Evolutionary conservation across 2,329 filamentous ascomycete species (phyloP).

Genomic region (Fusarium clavum): DNA sequence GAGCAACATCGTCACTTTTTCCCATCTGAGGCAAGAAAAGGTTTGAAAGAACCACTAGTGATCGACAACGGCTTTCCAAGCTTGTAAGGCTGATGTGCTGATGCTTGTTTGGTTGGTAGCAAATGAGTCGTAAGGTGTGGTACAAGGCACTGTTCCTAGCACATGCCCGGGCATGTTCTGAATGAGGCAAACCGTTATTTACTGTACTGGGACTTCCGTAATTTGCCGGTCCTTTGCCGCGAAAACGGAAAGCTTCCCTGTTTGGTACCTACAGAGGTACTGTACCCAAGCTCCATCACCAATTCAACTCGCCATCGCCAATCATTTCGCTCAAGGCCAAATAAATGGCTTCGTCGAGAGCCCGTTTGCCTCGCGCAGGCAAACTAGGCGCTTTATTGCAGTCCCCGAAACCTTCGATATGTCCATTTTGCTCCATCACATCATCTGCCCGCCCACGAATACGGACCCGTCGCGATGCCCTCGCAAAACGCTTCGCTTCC

Average conservation of each 20-base stretch:
- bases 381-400: slow-evolving; percentile 45
- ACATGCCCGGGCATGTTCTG: neutral
- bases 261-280: slow-evolving; percentile 1
- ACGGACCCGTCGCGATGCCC: slow-evolving; percentile 41
- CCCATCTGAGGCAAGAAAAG: neutral
- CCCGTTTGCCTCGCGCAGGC: slow-evolving; percentile 46
- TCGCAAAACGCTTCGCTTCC: slow-evolving; percentile 48
- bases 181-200: neutral
- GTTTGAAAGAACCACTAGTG: slow-evolving; percentile 18
- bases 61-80: slow-evolving; percentile 20
- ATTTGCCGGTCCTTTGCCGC: slow-evolving; percentile 47
- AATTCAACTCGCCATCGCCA: slow-evolving; percentile 35
- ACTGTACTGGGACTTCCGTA: slow-evolving; percentile 26
- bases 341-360: slow-evolving; percentile 49
- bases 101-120: slow-evolving; percentile 9
- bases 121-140: slow-evolving; percentile 10
- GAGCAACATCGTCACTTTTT: slow-evolving; percentile 28
- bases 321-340: slow-evolving; percentile 28
- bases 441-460: slow-evolving; percentile 36
- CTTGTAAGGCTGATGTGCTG: slow-evolving; percentile 19
- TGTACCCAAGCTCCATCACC: slow-evolving; percentile 23
- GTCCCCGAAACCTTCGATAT: slow-evolving; percentile 42
- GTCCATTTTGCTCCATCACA: slow-evolving; percentile 49
- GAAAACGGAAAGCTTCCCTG: slow-evolving; percentile 30
- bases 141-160: neutral